Evolutionary conservation across 2,329 filamentous ascomycete species (phyloP), one percentile per base, ranked within the genome.

Genomic region (Fonsecaea monophora): DNA sequence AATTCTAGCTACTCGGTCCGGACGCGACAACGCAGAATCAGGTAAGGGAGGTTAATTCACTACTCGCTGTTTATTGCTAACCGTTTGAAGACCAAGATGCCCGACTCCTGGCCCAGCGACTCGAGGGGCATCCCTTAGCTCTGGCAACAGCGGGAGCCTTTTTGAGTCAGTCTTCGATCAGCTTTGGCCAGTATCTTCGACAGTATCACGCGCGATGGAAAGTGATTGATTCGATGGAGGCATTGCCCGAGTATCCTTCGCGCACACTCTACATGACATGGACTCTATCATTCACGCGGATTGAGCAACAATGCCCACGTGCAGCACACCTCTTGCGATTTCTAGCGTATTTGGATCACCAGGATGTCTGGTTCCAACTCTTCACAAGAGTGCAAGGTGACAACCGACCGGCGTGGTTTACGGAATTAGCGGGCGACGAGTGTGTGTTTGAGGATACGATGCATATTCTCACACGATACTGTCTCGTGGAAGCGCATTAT

Each of bases 101-200:
- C 18, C 34, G 32, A 34, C n/a, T 12, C 12, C 76, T 83, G 65
- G 74, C 74, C 1, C 64, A 71, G 38, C 71, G 73, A 57, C 78
- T 85, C 0, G 78, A 81, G 65, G 80, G 82, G 4, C 77, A 83
- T 34, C 82, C 81, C 12, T 76, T 85, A 35, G 82, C 82, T 1
- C 76, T 85, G 15, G 73, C 81, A 4, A 79, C 81, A 15, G 82
- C 82, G 18, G 81, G 81, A 4, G 75, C 79, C 0, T 85, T 82
- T 66, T 77, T 84, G 13, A 64, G 75, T 34, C 68, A 81, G 55
- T 76, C 77, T 32, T 66, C 76, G 42, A 79, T 74, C 0, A 80
- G 66, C 38, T 77, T 76, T n/a, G 62, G 58, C 0, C 71, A 80
- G 45, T 84, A 84, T 71, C 73, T 83, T 50, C 35, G 74, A 9